Evolutionary conservation across 208 protist genomes (phyloP).

Genomic region (Naegleria gruberi): DNA sequence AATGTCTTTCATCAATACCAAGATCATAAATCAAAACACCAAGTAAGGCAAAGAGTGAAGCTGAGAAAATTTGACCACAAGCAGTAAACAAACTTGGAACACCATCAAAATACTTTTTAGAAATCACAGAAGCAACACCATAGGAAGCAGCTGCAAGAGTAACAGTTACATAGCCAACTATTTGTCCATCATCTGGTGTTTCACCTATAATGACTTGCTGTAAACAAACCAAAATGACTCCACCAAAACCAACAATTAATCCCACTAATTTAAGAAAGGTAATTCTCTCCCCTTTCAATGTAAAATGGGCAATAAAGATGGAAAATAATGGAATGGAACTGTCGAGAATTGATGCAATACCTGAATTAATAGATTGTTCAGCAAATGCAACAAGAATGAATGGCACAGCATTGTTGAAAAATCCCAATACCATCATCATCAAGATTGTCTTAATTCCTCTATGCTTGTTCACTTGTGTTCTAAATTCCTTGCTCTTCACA

Average conservation of each 20-base stretch:
- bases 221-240: constrained; percentile 18
- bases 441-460: not conserved
- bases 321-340: constrained; percentile 21
- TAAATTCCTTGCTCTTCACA: not conserved
- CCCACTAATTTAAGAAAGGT: constrained; percentile 10
- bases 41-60: not conserved
- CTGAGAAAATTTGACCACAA: not conserved
- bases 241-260: constrained; percentile 20
- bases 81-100: not conserved
- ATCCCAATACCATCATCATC: constrained; percentile 2
- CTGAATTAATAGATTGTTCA: constrained; percentile 7
- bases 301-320: constrained; percentile 21
- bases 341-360: constrained; percentile 10
- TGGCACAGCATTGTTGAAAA: constrained; percentile 23
- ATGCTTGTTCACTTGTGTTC: not conserved
- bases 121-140: constrained; percentile 1
- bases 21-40: not conserved
- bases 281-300: constrained; percentile 15
- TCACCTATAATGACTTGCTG: not conserved
- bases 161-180: constrained; percentile 1
- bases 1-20: not conserved
- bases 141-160: constrained; percentile 13
- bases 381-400: constrained; percentile 15
- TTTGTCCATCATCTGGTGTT: not conserved
- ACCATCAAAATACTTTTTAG: constrained; percentile 19